A percentile compares a stretch with the other conserved stretches of the same genome.
Conservation (phyloP, 257 asterid species). For the Sherardia arvensis region DNA sequence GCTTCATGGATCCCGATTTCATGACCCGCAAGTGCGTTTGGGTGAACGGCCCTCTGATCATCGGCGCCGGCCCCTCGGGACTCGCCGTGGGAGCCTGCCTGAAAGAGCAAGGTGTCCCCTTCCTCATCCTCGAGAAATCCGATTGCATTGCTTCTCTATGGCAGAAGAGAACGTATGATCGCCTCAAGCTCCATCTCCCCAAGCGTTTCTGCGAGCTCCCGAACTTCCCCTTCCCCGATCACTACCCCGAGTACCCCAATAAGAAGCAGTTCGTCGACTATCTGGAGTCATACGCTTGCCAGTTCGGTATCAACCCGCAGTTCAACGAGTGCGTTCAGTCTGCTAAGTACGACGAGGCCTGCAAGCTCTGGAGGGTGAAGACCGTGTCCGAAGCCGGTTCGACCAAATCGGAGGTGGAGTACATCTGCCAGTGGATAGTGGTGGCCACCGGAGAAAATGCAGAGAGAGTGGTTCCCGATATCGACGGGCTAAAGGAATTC, state of each 20-base stretch:
- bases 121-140: constrained; percentile 54
- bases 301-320: constrained; percentile 51
- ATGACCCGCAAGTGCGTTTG: constrained; percentile 56
- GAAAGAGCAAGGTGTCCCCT: constrained; percentile 55
- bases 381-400: constrained; percentile 25
- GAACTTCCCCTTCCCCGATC: constrained; percentile 56
- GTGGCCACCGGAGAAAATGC: constrained; percentile 94
- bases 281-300: constrained; percentile 50
- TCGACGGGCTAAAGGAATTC: constrained; percentile 57
- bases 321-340: constrained; percentile 63
- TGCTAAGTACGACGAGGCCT: constrained; percentile 66
- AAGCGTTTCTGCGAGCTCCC: constrained; percentile 79
- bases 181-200: constrained; percentile 77
- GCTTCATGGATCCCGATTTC: constrained; percentile 29
- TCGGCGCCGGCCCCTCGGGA: constrained; percentile 94
- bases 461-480: constrained; percentile 55
- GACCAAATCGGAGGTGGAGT: constrained; percentile 43
- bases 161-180: constrained; percentile 82
- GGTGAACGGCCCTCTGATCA: constrained; percentile 83
- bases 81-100: constrained; percentile 90
- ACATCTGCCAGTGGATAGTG: constrained; percentile 76
- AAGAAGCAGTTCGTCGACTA: constrained; percentile 64
- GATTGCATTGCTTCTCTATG: constrained; percentile 89
- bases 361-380: constrained; percentile 58
- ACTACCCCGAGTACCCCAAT: constrained; percentile 70